Percentiles rank a stretch among this genome's conserved stretches.
These are phyloP conservation scores for Cyclocybe cylindracea DNA, from an alignment of 768 basidiomycete genomes.

Conservation along the genomic window DNA sequence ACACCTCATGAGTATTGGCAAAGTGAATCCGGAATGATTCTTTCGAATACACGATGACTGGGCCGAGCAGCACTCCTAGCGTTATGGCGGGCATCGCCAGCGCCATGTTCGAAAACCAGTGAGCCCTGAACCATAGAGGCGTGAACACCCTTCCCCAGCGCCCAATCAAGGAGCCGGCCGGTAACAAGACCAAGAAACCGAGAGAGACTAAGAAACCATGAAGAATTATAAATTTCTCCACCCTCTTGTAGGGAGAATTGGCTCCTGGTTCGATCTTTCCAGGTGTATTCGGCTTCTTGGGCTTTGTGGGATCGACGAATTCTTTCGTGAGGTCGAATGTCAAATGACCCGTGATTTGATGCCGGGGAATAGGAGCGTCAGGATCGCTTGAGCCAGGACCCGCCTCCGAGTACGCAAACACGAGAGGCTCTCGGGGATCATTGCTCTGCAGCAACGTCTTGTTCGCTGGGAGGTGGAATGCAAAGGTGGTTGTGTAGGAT, in stretches of 20 bases:
- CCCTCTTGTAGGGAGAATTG: slow-evolving; percentile 17
- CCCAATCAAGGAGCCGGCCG: slow-evolving; percentile 52
- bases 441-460: slow-evolving; percentile 27
- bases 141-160: slow-evolving; percentile 55
- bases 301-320: slow-evolving; percentile 12
- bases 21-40: slow-evolving; percentile 39
- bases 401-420: slow-evolving; percentile 41
- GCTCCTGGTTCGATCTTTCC: slow-evolving; percentile 7
- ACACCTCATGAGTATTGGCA: slow-evolving; percentile 50
- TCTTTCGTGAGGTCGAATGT: slow-evolving; percentile 33
- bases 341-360: slow-evolving; percentile 36
- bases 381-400: slow-evolving; percentile 24
- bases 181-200: slow-evolving; percentile 59
- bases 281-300: slow-evolving; percentile 5
- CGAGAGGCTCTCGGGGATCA: slow-evolving; percentile 30
- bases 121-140: slow-evolving; percentile 56
- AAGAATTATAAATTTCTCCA: slow-evolving; percentile 47
- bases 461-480: slow-evolving; percentile 45
- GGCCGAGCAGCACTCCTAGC: slow-evolving; percentile 49
- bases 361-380: slow-evolving; percentile 19
- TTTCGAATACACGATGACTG: slow-evolving; percentile 43
- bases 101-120: slow-evolving; percentile 49
- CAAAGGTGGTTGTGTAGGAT: slow-evolving; percentile 33
- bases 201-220: slow-evolving; percentile 54
- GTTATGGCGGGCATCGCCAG: slow-evolving; percentile 51